phyloP scores from a whole-genome alignment of 2,329 filamentous ascomycete genomes.

The Microcera coccophila region DNA sequence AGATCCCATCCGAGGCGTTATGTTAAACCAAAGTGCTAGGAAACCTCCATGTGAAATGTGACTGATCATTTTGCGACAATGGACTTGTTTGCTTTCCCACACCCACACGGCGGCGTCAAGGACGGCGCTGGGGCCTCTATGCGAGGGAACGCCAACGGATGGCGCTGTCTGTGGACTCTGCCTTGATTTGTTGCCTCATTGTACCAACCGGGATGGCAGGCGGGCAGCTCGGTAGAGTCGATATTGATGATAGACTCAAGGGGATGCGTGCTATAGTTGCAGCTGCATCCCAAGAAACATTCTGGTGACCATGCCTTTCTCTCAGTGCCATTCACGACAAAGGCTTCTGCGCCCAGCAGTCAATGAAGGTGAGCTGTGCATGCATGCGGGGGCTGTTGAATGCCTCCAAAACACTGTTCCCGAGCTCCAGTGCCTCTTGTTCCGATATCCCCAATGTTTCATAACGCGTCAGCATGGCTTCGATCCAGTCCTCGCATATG shows the following conservation, averaged over 20 bases:
- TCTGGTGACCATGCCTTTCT: slow-evolving; percentile 3
- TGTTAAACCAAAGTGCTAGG: not conserved
- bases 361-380: slow-evolving; percentile 34
- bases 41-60: not conserved
- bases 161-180: not conserved
- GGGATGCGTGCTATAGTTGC: not conserved
- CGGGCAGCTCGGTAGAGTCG: not conserved
- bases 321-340: slow-evolving; percentile 10
- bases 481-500: slow-evolving; percentile 34
- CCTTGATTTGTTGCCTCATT: slow-evolving; percentile 1
- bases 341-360: slow-evolving; percentile 39
- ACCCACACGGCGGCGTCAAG: slow-evolving; percentile 4
- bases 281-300: not conserved
- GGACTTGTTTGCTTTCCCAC: not conserved
- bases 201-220: not conserved
- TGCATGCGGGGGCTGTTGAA: slow-evolving; percentile 33
- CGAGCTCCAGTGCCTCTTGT: slow-evolving; percentile 33
- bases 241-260: not conserved
- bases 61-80: not conserved
- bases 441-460: slow-evolving; percentile 31
- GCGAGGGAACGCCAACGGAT: slow-evolving; percentile 13
- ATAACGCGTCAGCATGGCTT: slow-evolving; percentile 33
- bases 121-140: slow-evolving; percentile 10
- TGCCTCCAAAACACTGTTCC: slow-evolving; percentile 29
- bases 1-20: no score